Evolutionary conservation across 495 filamentous ascomycete genomes (phyloP).

Genomic region (Evernia prunastri): DNA sequence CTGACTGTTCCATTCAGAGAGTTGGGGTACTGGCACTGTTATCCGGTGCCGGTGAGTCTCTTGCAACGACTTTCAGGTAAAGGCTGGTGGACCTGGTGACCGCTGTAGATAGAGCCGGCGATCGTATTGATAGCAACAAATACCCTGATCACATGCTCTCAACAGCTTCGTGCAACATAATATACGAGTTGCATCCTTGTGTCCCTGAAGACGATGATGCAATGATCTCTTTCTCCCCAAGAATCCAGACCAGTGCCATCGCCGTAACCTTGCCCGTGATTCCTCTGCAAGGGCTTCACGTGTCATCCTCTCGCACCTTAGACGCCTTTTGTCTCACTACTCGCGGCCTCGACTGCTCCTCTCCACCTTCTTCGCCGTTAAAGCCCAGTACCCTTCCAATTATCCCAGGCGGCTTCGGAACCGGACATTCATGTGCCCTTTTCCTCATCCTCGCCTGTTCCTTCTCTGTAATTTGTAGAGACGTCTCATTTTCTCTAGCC

Average conservation of each 20-base stretch:
- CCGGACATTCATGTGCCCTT: slow-evolving; percentile 58
- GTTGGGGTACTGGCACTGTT: slow-evolving; percentile 22
- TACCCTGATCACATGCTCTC: background rate
- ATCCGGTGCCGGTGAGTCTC: slow-evolving; percentile 19
- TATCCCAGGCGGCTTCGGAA: slow-evolving; percentile 74
- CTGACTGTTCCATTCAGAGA: slow-evolving; percentile 24
- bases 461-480: slow-evolving; percentile 22
- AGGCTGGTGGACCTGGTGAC: slow-evolving; percentile 16
- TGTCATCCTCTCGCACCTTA: background rate
- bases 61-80: slow-evolving; percentile 14
- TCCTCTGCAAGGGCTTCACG: background rate
- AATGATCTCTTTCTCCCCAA: background rate
- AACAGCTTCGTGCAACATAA: background rate
- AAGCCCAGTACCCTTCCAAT: slow-evolving; percentile 72
- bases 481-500: slow-evolving; percentile 28
- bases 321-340: slow-evolving; percentile 4
- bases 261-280: background rate
- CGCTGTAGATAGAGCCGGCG: background rate
- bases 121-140: background rate
- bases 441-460: slow-evolving; percentile 27
- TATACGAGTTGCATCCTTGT: background rate
- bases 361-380: slow-evolving; percentile 28
- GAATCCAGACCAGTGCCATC: background rate
- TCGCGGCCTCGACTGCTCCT: background rate
- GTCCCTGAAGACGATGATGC: too few species aligned